phyloP scores from a whole-genome alignment of 2,329 filamentous ascomycete species.

The Aspergillus fructus region DNA sequence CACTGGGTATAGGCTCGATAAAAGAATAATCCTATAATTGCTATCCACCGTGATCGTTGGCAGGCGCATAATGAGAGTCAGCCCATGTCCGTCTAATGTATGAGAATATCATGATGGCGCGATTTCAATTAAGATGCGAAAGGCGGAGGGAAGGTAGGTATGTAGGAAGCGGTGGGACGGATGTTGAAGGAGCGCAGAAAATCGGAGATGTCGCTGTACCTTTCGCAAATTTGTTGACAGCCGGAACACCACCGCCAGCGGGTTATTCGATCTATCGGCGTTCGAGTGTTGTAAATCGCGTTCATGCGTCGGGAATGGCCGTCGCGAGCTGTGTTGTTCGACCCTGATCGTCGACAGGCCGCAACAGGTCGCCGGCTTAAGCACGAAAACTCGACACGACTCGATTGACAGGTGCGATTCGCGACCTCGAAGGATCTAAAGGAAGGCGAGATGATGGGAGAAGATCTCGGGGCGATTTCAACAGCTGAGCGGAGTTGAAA shows the following conservation, averaged over 20 bases:
- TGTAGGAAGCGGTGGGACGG: constrained; percentile 6
- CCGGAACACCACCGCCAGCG: neutral
- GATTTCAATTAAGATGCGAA: constrained; percentile 8
- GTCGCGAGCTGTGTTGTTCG: neutral
- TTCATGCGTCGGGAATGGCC: neutral
- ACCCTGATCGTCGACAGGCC: neutral
- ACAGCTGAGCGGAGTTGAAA: neutral
- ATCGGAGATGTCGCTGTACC: constrained; percentile 15
- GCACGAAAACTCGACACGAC: neutral
- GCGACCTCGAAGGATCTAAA: neutral
- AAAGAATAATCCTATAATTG: constrained; percentile 14
- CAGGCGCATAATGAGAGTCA: constrained; percentile 23
- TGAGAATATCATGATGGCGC: constrained; percentile 5
- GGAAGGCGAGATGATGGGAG: neutral
- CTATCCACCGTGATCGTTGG: constrained; percentile 18
- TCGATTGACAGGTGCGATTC: neutral
- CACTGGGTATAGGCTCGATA: neutral
- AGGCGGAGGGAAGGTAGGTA: constrained; percentile 3
- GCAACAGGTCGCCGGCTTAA: neutral
- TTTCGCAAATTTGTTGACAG: constrained; percentile 1
- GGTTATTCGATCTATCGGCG: neutral
- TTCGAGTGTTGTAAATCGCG: neutral
- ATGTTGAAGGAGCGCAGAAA: constrained; percentile 2
- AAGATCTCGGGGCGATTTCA: neutral
- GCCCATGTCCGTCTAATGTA: constrained; percentile 12